A percentile compares a stretch with the other conserved stretches of the same genome.
These are phyloP conservation scores for Candida dubliniensis DNA, from an alignment of 1,139 yeast genomes.

Conservation along the genomic window DNA sequence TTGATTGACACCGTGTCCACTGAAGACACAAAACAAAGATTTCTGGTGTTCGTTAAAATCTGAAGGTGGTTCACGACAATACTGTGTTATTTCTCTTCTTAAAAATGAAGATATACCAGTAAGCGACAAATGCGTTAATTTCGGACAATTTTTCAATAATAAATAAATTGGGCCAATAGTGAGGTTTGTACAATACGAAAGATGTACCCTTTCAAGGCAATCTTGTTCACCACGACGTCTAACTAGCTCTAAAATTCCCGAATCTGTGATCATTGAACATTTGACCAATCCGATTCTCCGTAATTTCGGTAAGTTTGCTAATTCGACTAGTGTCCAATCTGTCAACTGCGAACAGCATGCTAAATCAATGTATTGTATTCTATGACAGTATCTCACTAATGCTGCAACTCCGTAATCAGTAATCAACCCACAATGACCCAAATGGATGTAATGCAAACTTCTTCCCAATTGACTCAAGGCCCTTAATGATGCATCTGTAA, in stretches of 20 bases:
- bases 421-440: slow-evolving; percentile 90
- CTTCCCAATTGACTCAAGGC: slow-evolving; percentile 75
- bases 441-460: slow-evolving; percentile 83
- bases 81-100: slow-evolving; percentile 79
- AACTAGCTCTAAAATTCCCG: slow-evolving; percentile 77
- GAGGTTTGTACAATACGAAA: slow-evolving; percentile 84
- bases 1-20: slow-evolving; percentile 82
- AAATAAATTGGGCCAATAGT: slow-evolving; percentile 71
- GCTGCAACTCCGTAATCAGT: slow-evolving; percentile 85
- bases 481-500: slow-evolving; percentile 79
- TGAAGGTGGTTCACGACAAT: slow-evolving; percentile 92
- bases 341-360: slow-evolving; percentile 94
- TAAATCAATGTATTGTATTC: slow-evolving; percentile 89
- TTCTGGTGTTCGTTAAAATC: slow-evolving; percentile 90
- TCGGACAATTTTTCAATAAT: slow-evolving; percentile 77
- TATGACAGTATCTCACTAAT: slow-evolving; percentile 74
- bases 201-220: slow-evolving; percentile 86
- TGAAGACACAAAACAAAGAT: slow-evolving; percentile 86
- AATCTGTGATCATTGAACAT: slow-evolving; percentile 85
- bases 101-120: slow-evolving; percentile 91
- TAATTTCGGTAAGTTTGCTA: slow-evolving; percentile 75
- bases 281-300: slow-evolving; percentile 92
- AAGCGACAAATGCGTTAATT: slow-evolving; percentile 79
- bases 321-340: slow-evolving; percentile 75
- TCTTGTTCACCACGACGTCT: slow-evolving; percentile 70